Base-by-base conservation (phyloP, 345 rosid genomes). In the Psidium friedrichsthalianum region DNA sequence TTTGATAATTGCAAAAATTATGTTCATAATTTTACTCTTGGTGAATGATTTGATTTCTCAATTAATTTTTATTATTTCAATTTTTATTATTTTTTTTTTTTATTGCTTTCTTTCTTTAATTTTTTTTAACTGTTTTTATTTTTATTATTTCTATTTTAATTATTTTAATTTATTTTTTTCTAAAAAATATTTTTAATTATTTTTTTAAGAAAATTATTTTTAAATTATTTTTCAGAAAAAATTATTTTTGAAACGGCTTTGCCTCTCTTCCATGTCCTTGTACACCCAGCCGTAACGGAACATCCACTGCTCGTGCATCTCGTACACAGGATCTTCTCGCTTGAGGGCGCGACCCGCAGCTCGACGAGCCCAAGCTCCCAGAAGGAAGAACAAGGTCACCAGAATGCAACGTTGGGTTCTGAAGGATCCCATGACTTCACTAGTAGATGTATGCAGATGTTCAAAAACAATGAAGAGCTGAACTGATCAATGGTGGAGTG, bases 281-380 rank as follows among this genome's bases (percentile, higher is more conserved):
- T 93, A 92, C 44, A 56, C 87, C 6, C 87, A 54, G 36, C 90
- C 89, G 12, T 93, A 84, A 13, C 8, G 58, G 47, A 52, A 76
- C 89, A 89, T 85, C 93, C 94, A 93, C 42, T 87, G 61, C 25
- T 87, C 74, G 57, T 88, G 88, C 86, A 89, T 78, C 85, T 88
- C 83, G 14, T 83, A 25, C 85, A 88, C 69, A 4, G 85, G n/a
- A 14, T 51, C 74, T 24, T 84, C 88, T 49, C 32, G 21, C 51
- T 49, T 84, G n/a, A 90, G 85, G 81, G 56, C 11, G 52, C 87
- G 86, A 42, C 87, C 64, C 27, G 74, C 82, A 20, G 86, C 88
- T 51, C 59, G 83, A 6, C 47, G 85, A 56, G 83, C 54, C 86
- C 69, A 83, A 29, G 87, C 82, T 49, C 88, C 89, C 44, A 84